These are phyloP conservation scores for Ganoderma lingzhi DNA, from an alignment of 1,284 basidiomycete species.

Conservation along the genomic window DNA sequence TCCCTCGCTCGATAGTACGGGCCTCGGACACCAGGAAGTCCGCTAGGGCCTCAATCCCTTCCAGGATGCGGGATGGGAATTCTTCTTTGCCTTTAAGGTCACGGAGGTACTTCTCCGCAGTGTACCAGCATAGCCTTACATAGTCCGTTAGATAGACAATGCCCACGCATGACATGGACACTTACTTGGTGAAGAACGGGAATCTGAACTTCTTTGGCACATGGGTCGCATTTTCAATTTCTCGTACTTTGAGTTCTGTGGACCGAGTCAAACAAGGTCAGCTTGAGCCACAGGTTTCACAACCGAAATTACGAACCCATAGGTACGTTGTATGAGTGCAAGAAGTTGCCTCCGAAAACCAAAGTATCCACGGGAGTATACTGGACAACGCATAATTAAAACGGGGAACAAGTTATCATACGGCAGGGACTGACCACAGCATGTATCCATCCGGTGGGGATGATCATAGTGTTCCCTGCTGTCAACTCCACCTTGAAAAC, in stretches of 20 bases:
- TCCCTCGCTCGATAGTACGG: conserved; percentile 70
- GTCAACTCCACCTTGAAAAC: conserved; percentile 86
- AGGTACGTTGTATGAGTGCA: conserved; percentile 84
- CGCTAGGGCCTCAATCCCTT: conserved; percentile 76
- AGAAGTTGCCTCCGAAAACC: conserved; percentile 97
- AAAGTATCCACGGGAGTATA: conserved; percentile 92
- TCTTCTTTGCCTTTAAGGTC: conserved; percentile 74
- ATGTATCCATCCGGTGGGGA: conserved; percentile 97
- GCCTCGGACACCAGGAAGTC: conserved; percentile 84
- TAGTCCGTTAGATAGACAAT: background rate
- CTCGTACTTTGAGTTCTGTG: conserved; percentile 84
- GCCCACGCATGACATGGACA: conserved; percentile 18
- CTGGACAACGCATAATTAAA: conserved; percentile 46
- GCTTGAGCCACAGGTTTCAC: background rate
- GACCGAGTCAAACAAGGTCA: conserved; percentile 8
- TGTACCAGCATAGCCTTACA: conserved; percentile 91
- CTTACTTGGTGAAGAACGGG: conserved; percentile 84
- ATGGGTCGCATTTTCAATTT: conserved; percentile 92
- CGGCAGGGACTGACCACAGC: conserved; percentile 79
- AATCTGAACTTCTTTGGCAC: conserved; percentile 97
- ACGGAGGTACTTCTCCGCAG: conserved; percentile 79
- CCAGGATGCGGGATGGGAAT: conserved; percentile 70
- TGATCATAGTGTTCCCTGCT: conserved; percentile 95
- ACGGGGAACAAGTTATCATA: background rate
- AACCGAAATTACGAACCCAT: conserved; percentile 61